phyloP scores from a whole-genome alignment of 345 rosid genomes.

The Acer saccharum region DNA sequence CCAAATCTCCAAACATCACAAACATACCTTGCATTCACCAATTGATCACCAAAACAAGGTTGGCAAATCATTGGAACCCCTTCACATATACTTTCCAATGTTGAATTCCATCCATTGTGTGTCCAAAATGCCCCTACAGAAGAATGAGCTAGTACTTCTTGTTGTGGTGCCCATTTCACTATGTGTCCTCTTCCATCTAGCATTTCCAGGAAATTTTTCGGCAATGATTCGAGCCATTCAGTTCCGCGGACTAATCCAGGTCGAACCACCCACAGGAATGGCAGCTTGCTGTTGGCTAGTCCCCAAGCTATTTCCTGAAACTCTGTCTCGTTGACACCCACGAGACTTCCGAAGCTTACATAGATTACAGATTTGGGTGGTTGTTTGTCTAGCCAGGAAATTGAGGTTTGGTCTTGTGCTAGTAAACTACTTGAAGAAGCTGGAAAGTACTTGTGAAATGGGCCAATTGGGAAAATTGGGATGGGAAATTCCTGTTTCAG shows the following conservation, averaged over 20 bases:
- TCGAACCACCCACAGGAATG: conserved; percentile 77
- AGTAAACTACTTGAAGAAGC: conserved; percentile 34
- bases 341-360: conserved; percentile 67
- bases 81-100: conserved; percentile 59
- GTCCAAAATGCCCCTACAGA: conserved; percentile 68
- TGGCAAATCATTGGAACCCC: conserved; percentile 82
- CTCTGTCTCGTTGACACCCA: conserved; percentile 33
- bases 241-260: conserved; percentile 35
- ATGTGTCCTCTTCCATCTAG: conserved; percentile 43
- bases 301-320: conserved; percentile 61
- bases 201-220: conserved; percentile 45
- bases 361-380: conserved; percentile 48
- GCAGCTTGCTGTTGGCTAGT: conserved; percentile 41
- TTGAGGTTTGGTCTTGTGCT: conserved; percentile 35
- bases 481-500: conserved; percentile 26
- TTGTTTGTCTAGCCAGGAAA: conserved; percentile 59
- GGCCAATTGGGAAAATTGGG: conserved; percentile 50
- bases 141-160: conserved; percentile 53
- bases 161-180: conserved; percentile 75
- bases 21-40: conserved; percentile 48
- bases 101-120: conserved; percentile 77
- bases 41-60: conserved; percentile 67
- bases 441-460: conserved; percentile 44
- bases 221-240: conserved; percentile 42
- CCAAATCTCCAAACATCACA: conserved; percentile 63